Conservation (phyloP, 352 stramenopile genomes). For the Phytopythium boreale region DNA sequence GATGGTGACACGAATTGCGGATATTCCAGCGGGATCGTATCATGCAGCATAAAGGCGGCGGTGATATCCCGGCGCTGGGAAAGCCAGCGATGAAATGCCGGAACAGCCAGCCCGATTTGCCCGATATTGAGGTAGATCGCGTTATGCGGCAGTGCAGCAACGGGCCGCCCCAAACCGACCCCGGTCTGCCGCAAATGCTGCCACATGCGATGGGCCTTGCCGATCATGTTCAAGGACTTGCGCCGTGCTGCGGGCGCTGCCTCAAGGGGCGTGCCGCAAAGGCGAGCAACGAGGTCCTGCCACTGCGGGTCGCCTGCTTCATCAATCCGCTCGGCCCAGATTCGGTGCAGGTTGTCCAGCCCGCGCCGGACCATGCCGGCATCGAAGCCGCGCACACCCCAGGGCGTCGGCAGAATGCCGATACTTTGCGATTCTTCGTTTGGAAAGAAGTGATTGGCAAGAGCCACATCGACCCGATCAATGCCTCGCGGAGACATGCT, state of each 20-base stretch:
- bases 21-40: conserved; percentile 8
- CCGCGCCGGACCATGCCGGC: conserved; percentile 5
- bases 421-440: conserved; percentile 8
- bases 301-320: conserved; percentile 6
- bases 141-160: conserved; percentile 7
- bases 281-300: conserved; percentile 6
- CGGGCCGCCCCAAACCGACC: conserved; percentile 6
- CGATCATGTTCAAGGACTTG: conserved; percentile 8
- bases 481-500: conserved; percentile 7
- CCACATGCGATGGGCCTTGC: conserved; percentile 7
- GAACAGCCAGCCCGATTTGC: conserved; percentile 7
- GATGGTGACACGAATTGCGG: conserved; percentile 7
- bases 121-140: conserved; percentile 7
- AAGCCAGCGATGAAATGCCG: conserved; percentile 7
- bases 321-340: conserved; percentile 7
- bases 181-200: conserved; percentile 7
- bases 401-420: conserved; percentile 6
- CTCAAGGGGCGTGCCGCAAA: conserved; percentile 7
- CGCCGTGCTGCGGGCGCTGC: conserved; percentile 5
- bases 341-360: conserved; percentile 7
- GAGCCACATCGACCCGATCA: conserved; percentile 7
- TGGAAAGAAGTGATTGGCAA: conserved; percentile 8
- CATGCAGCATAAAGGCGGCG: conserved; percentile 7
- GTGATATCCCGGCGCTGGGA: conserved; percentile 7
- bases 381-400: conserved; percentile 6